Evolutionary conservation across 208 protist genomes (phyloP).

Genomic region (Lotmaria passim): DNA sequence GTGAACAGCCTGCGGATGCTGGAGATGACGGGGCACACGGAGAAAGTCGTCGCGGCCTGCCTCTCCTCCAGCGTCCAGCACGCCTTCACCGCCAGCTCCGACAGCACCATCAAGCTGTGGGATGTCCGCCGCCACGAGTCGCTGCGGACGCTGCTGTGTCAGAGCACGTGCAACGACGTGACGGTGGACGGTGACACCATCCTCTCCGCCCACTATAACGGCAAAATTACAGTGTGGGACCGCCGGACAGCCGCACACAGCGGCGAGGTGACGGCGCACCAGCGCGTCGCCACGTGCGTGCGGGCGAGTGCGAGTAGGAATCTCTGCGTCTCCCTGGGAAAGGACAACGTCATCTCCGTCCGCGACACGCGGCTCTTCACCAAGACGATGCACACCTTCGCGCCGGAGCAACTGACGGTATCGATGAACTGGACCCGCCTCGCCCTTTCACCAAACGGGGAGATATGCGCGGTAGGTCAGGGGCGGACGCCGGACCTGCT

Average conservation of each 20-base stretch:
- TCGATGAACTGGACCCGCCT: conserved; percentile 66
- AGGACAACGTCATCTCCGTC: conserved; percentile 59
- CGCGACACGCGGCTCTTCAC: conserved; percentile 64
- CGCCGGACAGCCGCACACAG: conserved; percentile 36
- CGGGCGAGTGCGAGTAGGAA: conserved; percentile 41
- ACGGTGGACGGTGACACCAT: conserved; percentile 51
- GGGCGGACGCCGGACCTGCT: conserved; percentile 30
- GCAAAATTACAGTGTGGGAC: conserved; percentile 68
- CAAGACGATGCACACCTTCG: conserved; percentile 38
- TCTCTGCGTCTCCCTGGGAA: conserved; percentile 68
- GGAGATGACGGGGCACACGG: conserved; percentile 70
- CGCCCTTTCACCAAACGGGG: conserved; percentile 43
- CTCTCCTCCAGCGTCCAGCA: conserved; percentile 58
- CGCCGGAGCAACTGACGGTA: conserved; percentile 39
- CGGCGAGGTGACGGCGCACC: conserved; percentile 49
- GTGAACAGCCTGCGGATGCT: conserved; percentile 50
- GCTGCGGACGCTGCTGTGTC: conserved; percentile 60
- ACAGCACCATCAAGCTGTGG: conserved; percentile 80
- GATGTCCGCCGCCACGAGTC: conserved; percentile 47
- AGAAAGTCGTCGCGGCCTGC: conserved; percentile 69
- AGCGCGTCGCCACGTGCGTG: conserved; percentile 63
- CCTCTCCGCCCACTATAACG: conserved; percentile 78
- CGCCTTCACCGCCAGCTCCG: conserved; percentile 72
- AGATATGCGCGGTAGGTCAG: conserved; percentile 59
- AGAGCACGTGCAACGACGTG: conserved; percentile 71